These are phyloP conservation scores for Acacia confusa DNA, from an alignment of 306 rosid species.

Conservation along the genomic window DNA sequence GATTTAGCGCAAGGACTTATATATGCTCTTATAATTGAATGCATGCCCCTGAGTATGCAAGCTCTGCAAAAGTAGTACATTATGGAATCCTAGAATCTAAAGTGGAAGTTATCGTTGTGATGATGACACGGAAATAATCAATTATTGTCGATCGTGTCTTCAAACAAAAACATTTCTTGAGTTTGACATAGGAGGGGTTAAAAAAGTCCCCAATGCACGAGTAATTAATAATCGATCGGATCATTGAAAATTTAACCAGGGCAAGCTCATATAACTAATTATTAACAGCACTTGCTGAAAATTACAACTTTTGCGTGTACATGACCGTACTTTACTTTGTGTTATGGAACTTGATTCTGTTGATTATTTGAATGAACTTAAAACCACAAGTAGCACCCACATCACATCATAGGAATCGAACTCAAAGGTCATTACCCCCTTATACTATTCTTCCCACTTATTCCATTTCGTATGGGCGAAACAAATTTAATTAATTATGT, in stretches of 20 bases:
- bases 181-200: background rate
- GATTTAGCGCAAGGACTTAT: constrained; percentile 13
- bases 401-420: constrained; percentile 42
- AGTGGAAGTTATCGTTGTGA: constrained; percentile 33
- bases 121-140: constrained; percentile 32
- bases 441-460: constrained; percentile 13
- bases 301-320: background rate
- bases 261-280: background rate
- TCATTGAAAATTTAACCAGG: constrained; percentile 28
- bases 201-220: constrained; percentile 5
- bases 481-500: background rate
- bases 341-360: constrained; percentile 13
- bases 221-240: constrained; percentile 14
- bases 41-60: constrained; percentile 13
- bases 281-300: background rate
- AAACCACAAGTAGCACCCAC: constrained; percentile 36
- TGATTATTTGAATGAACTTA: constrained; percentile 35
- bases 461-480: constrained; percentile 35
- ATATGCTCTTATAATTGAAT: constrained; percentile 10
- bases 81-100: constrained; percentile 26
- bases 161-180: constrained; percentile 9
- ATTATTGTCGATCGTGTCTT: constrained; percentile 24
- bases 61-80: constrained; percentile 20
- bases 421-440: constrained; percentile 2
- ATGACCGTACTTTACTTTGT: background rate